phyloP scores from a whole-genome alignment of 2,329 filamentous ascomycete genomes.

The Xylaria hypoxylon region DNA sequence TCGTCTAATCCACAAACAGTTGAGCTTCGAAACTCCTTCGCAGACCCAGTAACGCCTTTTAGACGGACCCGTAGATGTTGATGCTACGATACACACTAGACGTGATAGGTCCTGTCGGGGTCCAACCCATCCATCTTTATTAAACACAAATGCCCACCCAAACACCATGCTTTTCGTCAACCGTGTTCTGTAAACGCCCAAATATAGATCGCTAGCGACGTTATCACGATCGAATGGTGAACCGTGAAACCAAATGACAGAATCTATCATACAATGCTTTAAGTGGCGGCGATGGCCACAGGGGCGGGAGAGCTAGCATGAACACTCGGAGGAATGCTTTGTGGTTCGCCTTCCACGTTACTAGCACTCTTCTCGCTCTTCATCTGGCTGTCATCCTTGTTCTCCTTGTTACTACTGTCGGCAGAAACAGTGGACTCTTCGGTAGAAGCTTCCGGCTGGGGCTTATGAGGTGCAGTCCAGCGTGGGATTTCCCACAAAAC shows the following conservation, averaged over 20 bases:
- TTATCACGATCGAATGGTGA: constrained; percentile 18
- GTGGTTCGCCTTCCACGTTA: constrained; percentile 64
- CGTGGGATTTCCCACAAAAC: constrained; percentile 44
- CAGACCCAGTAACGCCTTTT: constrained; percentile 31
- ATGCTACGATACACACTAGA: constrained; percentile 5
- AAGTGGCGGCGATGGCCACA: constrained; percentile 60
- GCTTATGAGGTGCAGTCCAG: constrained; percentile 70
- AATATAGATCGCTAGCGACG: constrained; percentile 35
- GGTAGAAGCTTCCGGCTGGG: constrained; percentile 58
- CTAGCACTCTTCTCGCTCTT: constrained; percentile 59
- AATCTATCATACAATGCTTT: constrained; percentile 26
- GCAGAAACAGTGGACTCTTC: constrained; percentile 61
- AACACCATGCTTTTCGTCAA: constrained; percentile 50
- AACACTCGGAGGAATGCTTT: constrained; percentile 61
- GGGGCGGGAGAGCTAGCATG: constrained; percentile 65
- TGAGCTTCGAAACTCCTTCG: constrained; percentile 29
- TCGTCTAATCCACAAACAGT: constrained; percentile 30
- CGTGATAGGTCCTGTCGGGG: constrained; percentile 1
- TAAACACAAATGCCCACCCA: constrained; percentile 38
- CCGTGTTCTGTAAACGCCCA: constrained; percentile 41
- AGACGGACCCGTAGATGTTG: constrained; percentile 1
- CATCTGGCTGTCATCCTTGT: constrained; percentile 66
- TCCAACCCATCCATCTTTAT: constrained; percentile 25
- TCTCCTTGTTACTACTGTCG: constrained; percentile 71
- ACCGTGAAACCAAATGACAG: constrained; percentile 10